phyloP scores from a whole-genome alignment of 805 yeast genomes.

The Blastobotrys americana region DNA sequence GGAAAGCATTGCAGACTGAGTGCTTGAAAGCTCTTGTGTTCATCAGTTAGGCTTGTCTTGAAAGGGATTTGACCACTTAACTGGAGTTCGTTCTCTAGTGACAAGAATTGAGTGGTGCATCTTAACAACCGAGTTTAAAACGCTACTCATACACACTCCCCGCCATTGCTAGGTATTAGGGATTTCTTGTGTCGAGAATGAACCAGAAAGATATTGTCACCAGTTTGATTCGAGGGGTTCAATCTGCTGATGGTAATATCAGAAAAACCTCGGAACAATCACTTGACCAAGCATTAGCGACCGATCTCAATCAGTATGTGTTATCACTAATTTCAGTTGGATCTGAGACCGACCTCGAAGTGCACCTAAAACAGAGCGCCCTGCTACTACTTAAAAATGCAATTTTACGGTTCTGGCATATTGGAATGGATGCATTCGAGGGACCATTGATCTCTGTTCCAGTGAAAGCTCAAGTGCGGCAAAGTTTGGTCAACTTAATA shows the following conservation, averaged over 20 bases:
- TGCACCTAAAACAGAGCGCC: constrained; percentile 42
- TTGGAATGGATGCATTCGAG: constrained; percentile 66
- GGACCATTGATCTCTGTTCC: constrained; percentile 52
- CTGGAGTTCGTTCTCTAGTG: too few relatives aligned
- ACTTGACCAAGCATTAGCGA: background rate
- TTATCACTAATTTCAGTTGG: background rate
- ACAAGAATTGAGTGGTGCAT: too few relatives aligned
- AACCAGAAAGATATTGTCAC: background rate
- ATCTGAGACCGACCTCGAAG: background rate
- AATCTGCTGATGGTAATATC: background rate
- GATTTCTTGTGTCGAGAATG: too few relatives aligned
- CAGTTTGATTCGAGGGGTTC: background rate
- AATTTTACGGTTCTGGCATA: constrained; percentile 72
- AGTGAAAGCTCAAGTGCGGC: constrained; percentile 46
- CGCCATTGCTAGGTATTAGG: too few relatives aligned
- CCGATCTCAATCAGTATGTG: background rate
- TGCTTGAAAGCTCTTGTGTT: too few relatives aligned
- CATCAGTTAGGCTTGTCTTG: too few relatives aligned
- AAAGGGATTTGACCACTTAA: too few relatives aligned
- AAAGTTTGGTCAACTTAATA: constrained; percentile 43
- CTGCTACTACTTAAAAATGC: constrained; percentile 59
- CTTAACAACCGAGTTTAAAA: too few relatives aligned
- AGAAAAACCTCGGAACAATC: constrained; percentile 1
- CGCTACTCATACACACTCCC: too few relatives aligned
- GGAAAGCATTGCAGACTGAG: too few relatives aligned